Conservation (phyloP, 2,329 filamentous ascomycete species). For the Hymenoscyphus albidus region DNA sequence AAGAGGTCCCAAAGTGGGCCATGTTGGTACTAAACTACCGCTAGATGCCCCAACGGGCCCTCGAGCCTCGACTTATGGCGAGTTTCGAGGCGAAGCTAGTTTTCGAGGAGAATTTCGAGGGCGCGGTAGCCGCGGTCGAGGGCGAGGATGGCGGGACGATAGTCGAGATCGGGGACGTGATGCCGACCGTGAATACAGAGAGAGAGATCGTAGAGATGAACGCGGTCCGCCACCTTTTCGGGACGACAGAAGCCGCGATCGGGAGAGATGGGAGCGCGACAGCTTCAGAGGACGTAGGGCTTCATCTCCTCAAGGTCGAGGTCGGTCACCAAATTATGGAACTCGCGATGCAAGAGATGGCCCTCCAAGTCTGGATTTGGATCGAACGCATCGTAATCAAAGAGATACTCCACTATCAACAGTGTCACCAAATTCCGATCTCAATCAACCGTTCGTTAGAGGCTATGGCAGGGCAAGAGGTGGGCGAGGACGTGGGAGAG, state of each 20-base stretch:
- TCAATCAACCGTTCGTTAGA: conserved; percentile 37
- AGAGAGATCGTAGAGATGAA: conserved; percentile 50
- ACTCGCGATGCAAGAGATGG: conserved; percentile 44
- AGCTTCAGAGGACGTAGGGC: conserved; percentile 54
- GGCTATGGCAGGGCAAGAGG: conserved; percentile 48
- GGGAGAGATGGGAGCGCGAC: conserved; percentile 49
- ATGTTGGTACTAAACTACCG: neutral
- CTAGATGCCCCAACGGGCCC: conserved; percentile 58
- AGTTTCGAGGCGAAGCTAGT: conserved; percentile 53
- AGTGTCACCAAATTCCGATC: conserved; percentile 67
- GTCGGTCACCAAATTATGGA: conserved; percentile 65
- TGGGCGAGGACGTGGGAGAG: conserved; percentile 45
- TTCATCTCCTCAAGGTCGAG: conserved; percentile 57
- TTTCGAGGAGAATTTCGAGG: conserved; percentile 54
- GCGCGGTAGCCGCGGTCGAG: conserved; percentile 49
- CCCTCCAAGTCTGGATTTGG: conserved; percentile 62
- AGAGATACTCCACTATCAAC: conserved; percentile 71
- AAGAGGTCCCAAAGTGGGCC: conserved; percentile 68
- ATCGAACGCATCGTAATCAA: conserved; percentile 63
- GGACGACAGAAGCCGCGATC: conserved; percentile 55
- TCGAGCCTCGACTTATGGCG: conserved; percentile 63
- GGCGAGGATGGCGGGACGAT: conserved; percentile 55
- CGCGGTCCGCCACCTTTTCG: conserved; percentile 47
- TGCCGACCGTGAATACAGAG: conserved; percentile 40
- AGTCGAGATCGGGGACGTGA: conserved; percentile 55